A percentile compares a stretch with the other conserved stretches of the same genome.
phyloP scores from a whole-genome alignment of 129 eudicot genomes.

The Artemisia annua region DNA sequence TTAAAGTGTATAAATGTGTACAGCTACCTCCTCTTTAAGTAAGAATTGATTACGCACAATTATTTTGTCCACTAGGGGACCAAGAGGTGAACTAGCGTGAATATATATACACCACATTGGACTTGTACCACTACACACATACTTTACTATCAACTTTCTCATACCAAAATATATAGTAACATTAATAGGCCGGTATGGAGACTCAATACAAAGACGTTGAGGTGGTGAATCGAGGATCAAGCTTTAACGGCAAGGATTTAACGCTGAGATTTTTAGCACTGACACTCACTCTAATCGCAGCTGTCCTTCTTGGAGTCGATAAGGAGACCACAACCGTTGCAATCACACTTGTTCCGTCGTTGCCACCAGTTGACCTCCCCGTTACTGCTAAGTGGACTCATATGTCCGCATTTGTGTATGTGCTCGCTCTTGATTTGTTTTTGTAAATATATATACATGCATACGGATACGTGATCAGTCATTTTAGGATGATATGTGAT shows the following conservation, averaged over 20 bases:
- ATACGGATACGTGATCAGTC: too few species aligned
- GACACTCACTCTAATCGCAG: conserved; percentile 48
- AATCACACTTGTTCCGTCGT: conserved; percentile 40
- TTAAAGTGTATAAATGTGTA: not conserved
- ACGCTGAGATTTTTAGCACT: conserved; percentile 53
- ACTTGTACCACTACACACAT: not conserved
- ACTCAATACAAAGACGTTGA: conserved; percentile 28
- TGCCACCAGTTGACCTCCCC: conserved; percentile 64
- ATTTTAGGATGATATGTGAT: too few species aligned
- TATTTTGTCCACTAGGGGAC: conserved; percentile 24
- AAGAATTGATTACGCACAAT: conserved; percentile 23
- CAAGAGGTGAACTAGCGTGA: not conserved
- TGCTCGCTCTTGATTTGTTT: not conserved
- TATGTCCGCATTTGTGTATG: conserved; percentile 45
- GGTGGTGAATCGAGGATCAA: conserved; percentile 12
- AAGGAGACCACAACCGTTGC: conserved; percentile 47
- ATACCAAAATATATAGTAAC: not conserved
- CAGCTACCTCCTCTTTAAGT: not conserved
- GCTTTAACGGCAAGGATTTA: conserved; percentile 29
- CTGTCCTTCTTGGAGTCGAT: conserved; percentile 56
- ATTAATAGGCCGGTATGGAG: conserved; percentile 12
- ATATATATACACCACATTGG: conserved; percentile 14
- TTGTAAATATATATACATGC: too few species aligned
- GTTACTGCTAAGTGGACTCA: conserved; percentile 69
- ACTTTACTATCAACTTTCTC: conserved; percentile 1